Evolutionary conservation across 1,284 basidiomycete genomes (phyloP).

Genomic region (Heterobasidion occidentale): DNA sequence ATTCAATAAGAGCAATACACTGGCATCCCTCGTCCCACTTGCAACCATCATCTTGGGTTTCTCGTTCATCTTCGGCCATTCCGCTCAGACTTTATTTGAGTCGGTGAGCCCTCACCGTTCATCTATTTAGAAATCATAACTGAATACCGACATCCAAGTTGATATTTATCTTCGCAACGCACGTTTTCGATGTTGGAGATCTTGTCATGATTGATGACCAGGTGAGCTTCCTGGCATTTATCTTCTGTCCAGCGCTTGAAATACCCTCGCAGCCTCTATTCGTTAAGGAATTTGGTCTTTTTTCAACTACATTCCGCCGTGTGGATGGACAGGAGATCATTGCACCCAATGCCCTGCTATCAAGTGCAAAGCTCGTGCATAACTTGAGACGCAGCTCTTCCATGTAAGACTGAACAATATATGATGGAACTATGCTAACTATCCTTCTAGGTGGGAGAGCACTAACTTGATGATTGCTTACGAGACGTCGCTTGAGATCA

Average conservation of each 20-base stretch:
- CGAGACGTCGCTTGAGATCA: conserved; percentile 55
- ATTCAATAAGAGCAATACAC: conserved; percentile 63
- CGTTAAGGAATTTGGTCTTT: conserved; percentile 76
- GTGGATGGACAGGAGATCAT: conserved; percentile 77
- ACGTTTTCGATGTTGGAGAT: conserved; percentile 75
- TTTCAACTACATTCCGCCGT: conserved; percentile 73
- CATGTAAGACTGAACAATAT: conserved; percentile 37
- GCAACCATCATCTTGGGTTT: conserved; percentile 77
- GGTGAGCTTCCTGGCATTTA: conserved; percentile 20
- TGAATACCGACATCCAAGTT: conserved; percentile 31
- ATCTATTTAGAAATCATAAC: not conserved
- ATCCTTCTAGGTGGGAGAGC: conserved; percentile 61
- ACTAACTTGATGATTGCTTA: conserved; percentile 60
- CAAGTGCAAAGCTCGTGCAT: conserved; percentile 69
- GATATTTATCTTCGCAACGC: conserved; percentile 81
- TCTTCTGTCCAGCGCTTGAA: not conserved
- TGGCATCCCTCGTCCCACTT: conserved; percentile 75
- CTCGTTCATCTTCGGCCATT: conserved; percentile 78
- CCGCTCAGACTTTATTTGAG: conserved; percentile 77
- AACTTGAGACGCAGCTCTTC: conserved; percentile 70
- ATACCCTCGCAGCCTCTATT: conserved; percentile 33
- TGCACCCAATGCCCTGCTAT: conserved; percentile 74
- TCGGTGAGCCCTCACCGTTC: conserved; percentile 37
- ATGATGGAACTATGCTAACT: conserved; percentile 12
- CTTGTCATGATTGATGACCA: conserved; percentile 73